Conservation (phyloP, 768 basidiomycete genomes). For the Hypsizygus marmoreus region DNA sequence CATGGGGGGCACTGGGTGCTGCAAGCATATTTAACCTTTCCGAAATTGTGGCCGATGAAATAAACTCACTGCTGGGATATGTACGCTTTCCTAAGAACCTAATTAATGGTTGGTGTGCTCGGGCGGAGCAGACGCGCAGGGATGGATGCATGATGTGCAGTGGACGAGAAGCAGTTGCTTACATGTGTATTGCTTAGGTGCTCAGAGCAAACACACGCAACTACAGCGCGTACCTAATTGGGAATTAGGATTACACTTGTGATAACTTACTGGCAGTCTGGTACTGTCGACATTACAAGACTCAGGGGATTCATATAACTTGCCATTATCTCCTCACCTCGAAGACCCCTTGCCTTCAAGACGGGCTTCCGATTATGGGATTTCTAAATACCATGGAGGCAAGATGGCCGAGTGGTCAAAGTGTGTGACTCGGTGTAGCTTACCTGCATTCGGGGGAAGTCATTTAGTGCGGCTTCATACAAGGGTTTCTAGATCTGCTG, state of each 20-base stretch:
- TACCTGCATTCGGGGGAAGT: too few species aligned
- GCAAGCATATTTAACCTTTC: conserved; percentile 1
- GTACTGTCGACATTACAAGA: too few species aligned
- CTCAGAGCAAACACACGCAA: conserved; percentile 5
- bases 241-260: too few species aligned
- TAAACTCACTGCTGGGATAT: conserved; percentile 39
- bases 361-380: too few species aligned
- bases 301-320: too few species aligned
- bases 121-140: conserved; percentile 36
- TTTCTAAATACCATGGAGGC: conserved; percentile 13
- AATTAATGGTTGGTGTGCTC: conserved; percentile 61
- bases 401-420: conserved; percentile 58
- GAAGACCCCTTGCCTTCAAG: too few species aligned
- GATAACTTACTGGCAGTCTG: too few species aligned
- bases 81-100: conserved; percentile 61
- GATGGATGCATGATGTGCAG: conserved; percentile 31
- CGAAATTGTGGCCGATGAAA: background rate
- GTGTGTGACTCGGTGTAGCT: too few species aligned
- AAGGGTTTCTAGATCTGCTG: too few species aligned
- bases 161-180: conserved; percentile 1
- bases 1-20: conserved; percentile 44
- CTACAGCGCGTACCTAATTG: background rate
- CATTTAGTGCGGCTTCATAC: too few species aligned
- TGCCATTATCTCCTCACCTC: too few species aligned
- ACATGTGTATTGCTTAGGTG: conserved; percentile 5